These are phyloP conservation scores for Chloranthus sessilifolius DNA, from an alignment of 164 flowering plant genomes.

Conservation along the genomic window DNA sequence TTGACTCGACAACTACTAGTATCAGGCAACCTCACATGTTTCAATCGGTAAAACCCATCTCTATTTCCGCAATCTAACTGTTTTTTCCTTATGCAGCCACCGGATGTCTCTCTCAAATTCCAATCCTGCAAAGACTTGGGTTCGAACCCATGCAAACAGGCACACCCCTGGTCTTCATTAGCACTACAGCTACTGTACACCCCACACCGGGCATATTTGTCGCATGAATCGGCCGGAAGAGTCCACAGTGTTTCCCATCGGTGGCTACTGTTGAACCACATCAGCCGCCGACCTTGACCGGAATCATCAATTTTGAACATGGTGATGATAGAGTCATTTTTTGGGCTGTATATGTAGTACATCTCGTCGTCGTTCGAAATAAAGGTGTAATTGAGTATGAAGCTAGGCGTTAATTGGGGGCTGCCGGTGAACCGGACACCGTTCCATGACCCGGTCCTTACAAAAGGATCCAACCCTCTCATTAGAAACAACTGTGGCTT, in stretches of 20 bases:
- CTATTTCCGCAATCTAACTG: slow-evolving; percentile 18
- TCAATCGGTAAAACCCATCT: slow-evolving; percentile 7
- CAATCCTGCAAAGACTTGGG: slow-evolving; percentile 28
- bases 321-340: slow-evolving; percentile 1
- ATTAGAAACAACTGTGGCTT: slow-evolving; percentile 26
- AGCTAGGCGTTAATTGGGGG: too few species aligned
- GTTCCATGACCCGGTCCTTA: slow-evolving; percentile 8
- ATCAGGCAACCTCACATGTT: slow-evolving; percentile 26
- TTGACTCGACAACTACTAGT: slow-evolving; percentile 3
- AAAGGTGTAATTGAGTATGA: slow-evolving; percentile 2
- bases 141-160: slow-evolving; percentile 33
- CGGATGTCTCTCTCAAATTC: slow-evolving; percentile 29
- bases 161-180: slow-evolving; percentile 2
- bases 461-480: slow-evolving; percentile 5
- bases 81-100: slow-evolving; percentile 29
- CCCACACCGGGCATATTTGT: slow-evolving; percentile 27
- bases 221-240: slow-evolving; percentile 25
- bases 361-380: slow-evolving; percentile 11
- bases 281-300: slow-evolving; percentile 5
- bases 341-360: background rate
- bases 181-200: slow-evolving; percentile 19
- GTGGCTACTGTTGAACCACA: background rate
- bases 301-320: background rate
- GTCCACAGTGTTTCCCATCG: slow-evolving; percentile 5
- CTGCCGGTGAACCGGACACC: background rate